phyloP scores from a whole-genome alignment of 176 grass and related monocot genomes.

The Pontederia paniculata region DNA sequence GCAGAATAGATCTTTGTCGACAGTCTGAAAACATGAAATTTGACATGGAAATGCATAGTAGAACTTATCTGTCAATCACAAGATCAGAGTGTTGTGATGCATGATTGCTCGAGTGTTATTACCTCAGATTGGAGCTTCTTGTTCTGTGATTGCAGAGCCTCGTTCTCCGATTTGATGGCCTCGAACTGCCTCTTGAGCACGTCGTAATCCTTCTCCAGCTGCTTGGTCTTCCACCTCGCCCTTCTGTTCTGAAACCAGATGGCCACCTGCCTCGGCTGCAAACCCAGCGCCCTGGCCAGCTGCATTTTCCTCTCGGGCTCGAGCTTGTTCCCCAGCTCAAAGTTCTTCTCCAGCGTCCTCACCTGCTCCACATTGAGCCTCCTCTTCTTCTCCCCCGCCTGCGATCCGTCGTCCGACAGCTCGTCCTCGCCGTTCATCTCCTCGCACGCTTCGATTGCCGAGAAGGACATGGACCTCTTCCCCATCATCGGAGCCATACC shows the following conservation, averaged over 20 bases:
- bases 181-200: conserved; percentile 19
- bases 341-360: conserved; percentile 35
- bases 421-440: conserved; percentile 59
- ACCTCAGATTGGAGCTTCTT: conserved; percentile 22
- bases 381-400: conserved; percentile 84
- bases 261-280: conserved; percentile 21
- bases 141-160: conserved; percentile 9
- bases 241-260: conserved; percentile 26
- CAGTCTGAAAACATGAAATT: too few relatives aligned
- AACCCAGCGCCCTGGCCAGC: conserved; percentile 15
- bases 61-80: too few relatives aligned
- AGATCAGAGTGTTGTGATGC: too few relatives aligned
- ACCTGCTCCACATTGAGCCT: conserved; percentile 97
- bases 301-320: conserved; percentile 23
- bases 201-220: conserved; percentile 20
- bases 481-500: conserved; percentile 63
- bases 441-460: conserved; percentile 9
- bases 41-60: too few relatives aligned
- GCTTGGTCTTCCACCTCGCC: conserved; percentile 22
- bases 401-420: conserved; percentile 77
- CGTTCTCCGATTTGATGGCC: conserved; percentile 8
- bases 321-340: conserved; percentile 20
- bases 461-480: conserved; percentile 63
- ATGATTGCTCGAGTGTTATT: not conserved
- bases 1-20: not conserved